These are phyloP conservation scores for Beauveria scarabaeidicola DNA, from an alignment of 2,329 filamentous ascomycete genomes.

Conservation along the genomic window DNA sequence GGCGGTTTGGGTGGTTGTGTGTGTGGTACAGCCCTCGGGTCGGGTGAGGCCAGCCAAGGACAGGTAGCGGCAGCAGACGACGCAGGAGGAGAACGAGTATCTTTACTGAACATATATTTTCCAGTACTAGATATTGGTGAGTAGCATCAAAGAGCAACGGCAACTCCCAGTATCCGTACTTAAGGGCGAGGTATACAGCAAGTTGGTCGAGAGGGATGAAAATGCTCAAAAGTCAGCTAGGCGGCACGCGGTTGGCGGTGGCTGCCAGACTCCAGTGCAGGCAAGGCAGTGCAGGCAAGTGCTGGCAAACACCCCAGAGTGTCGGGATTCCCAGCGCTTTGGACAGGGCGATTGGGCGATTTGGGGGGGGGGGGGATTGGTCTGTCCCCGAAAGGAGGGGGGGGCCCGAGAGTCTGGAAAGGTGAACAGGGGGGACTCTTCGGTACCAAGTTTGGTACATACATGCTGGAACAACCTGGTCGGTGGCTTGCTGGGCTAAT, in stretches of 20 bases:
- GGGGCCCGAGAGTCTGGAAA: constrained; percentile 12
- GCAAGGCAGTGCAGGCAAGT: background rate
- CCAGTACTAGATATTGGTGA: too few relatives aligned
- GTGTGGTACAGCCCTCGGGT: constrained; percentile 4
- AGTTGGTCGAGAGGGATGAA: background rate
- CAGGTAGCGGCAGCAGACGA: background rate
- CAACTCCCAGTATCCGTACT: too few relatives aligned
- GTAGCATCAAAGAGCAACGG: background rate
- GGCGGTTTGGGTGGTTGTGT: background rate
- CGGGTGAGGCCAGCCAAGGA: background rate
- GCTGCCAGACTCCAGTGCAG: background rate
- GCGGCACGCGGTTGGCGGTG: background rate
- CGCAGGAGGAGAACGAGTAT: background rate
- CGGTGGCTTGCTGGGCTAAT: background rate
- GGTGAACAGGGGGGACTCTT: background rate
- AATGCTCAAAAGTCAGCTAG: background rate
- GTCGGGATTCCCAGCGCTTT: constrained; percentile 7
- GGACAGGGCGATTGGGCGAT: constrained; percentile 4
- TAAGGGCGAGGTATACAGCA: background rate
- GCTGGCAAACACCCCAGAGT: background rate
- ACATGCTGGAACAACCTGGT: background rate
- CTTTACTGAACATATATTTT: background rate
- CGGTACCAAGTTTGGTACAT: background rate
- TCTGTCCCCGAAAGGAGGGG: background rate
- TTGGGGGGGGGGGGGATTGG: background rate